Evolutionary conservation across 2,329 filamentous ascomycete genomes (phyloP).

Genomic region (Neoarthrinium moseri): DNA sequence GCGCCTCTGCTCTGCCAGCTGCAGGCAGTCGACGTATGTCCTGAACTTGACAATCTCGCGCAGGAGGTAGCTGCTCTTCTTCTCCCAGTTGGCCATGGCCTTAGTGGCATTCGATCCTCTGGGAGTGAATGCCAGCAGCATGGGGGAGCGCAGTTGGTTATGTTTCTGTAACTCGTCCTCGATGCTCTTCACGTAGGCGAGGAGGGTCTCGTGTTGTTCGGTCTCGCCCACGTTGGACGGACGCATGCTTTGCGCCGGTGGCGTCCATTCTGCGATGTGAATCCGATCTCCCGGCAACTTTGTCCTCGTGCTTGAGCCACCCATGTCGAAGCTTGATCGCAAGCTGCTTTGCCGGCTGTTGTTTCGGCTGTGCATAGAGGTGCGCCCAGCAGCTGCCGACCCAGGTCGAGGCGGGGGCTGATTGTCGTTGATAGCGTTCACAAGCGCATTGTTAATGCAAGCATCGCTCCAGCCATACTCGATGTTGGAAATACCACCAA

Average conservation of each 20-base stretch:
- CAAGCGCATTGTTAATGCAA: constrained; percentile 65
- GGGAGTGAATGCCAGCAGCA: constrained; percentile 87
- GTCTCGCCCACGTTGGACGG: constrained; percentile 74
- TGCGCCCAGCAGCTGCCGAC: constrained; percentile 45
- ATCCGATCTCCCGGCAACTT: constrained; percentile 83
- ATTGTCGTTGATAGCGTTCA: constrained; percentile 52
- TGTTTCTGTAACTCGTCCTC: constrained; percentile 84
- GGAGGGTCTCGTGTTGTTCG: constrained; percentile 76
- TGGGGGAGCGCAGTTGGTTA: constrained; percentile 82
- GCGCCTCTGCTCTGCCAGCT: constrained; percentile 67
- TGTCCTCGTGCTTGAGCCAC: constrained; percentile 53
- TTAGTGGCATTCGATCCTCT: constrained; percentile 76
- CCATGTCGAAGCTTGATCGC: constrained; percentile 64
- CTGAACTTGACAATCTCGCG: constrained; percentile 95
- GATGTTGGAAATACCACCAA: constrained; percentile 92
- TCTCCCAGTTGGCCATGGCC: constrained; percentile 96
- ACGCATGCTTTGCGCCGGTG: constrained; percentile 87
- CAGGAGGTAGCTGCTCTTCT: constrained; percentile 87
- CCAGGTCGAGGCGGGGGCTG: constrained; percentile 43
- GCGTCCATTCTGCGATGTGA: constrained; percentile 82
- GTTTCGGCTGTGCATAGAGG: constrained; percentile 46
- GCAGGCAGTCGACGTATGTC: constrained; percentile 87
- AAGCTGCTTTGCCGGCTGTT: constrained; percentile 40
- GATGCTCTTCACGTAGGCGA: constrained; percentile 78
- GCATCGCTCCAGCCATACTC: constrained; percentile 95